Base-by-base conservation (phyloP, 192 early-diverging fungal genomes). In the Entophlyctis luteolus region DNA sequence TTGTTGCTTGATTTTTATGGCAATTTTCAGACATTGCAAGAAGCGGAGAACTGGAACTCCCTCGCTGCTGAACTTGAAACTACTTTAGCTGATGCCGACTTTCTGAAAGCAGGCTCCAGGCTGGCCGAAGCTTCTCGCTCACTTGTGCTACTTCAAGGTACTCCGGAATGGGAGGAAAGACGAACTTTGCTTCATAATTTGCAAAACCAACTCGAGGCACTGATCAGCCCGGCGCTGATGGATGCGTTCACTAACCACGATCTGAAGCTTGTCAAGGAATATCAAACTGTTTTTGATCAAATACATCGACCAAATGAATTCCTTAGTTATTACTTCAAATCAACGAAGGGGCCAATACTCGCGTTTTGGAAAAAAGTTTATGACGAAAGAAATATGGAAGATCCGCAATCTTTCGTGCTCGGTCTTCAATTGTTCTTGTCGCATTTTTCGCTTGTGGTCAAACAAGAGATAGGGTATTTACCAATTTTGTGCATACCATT, bases 1-100 rank as follows among this genome's bases (percentile, higher is more conserved):
- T 4, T 2, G 35, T 39, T 25, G 22, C n/a, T 27, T 1, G 12
- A 20, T 49, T 49, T n/a, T 22, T 49, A 29, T 23, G 3, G 5
- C 38, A 14, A 14, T n/a, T 22, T 14, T 1, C 62, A 77, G n/a
- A 56, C 83, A 1, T 67, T 93, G 0, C 77, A 81, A 53, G 89
- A 93, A 57, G 84, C 89, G 0, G 90, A 93, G 50, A 90, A 87
- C 71, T 93, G 91, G 91, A 85, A 68, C 31, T 87, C 88, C 31
- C 80, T 93, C 36, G 80, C 86, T 27, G 62, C 77, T 0, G 90
- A 93, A 62, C 85, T 89, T 55, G 75, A 85, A 25, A 77, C 76
- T 2, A 79, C 89, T n/a, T 81, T 93, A 58, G 79, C 75, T 2
- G 74, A 82, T 0, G 67, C 76, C 1, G 90, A 91, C 65, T 87